Evolutionary conservation across 345 rosid genomes (phyloP), one percentile per base, ranked within the genome.

Genomic region (Streptanthus diversifolius): DNA sequence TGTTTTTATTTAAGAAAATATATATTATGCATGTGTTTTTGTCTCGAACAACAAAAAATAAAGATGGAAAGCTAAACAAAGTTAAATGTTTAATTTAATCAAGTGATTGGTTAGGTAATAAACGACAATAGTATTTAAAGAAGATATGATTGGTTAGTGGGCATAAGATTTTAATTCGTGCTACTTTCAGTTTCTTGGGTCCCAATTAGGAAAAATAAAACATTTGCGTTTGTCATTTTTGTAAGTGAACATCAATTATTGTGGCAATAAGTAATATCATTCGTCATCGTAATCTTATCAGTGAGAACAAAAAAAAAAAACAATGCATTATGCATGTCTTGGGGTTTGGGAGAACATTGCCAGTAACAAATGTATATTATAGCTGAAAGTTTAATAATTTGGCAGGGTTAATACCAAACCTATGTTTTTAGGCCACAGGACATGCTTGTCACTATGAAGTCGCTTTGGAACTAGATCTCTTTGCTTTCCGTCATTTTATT

Each of bases 391-490:
- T 66, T 0, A 17, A 40, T 18, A 27, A 15, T 68, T 41, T 41
- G 41, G 66, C 25, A 43, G 35, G 33, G 24, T 44, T 44, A 33
- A 36, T 44, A 22, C 67, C 51, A 59, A 70, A 59, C 30, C 58
- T 59, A 47, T 47, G 49, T 24, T 55, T 36, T 21, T 35, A 59
- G 58, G 48, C 19, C 48, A 59, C 67, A 47, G 2, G 25, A 18
- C 47, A 59, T 54, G 30, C 14, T 54, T 54, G 29, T 19, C 53
- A 4, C 5, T 40, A 32, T 24, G 45, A 36, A 71, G 52, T 24
- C 1, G 41, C 68, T 36, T 61, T 49, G 68, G 75, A 61, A 71
- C 68, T 61, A 60, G 68, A 49, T 71, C 12, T 71, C 10, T 32
- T 36, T 49, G 49, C 59, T 71, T 59, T 48, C 68, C 68, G 68